Conservation (phyloP, 73 alveolate species). For the Paramecium primaurelia region DNA sequence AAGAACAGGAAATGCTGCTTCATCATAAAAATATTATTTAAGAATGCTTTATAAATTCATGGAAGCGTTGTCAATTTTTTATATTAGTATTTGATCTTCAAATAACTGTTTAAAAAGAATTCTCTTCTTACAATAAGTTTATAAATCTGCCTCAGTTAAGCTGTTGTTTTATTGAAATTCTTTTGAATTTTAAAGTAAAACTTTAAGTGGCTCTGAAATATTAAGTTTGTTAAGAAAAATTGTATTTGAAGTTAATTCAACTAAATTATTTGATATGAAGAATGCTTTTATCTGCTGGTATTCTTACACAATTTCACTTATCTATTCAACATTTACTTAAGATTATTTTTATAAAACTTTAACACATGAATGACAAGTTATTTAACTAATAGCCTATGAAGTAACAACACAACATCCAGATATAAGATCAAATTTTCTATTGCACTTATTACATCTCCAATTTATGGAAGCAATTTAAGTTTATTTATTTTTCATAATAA, state of each 20-base stretch:
- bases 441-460: neutral
- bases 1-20: neutral
- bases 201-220: neutral
- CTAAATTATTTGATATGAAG: neutral
- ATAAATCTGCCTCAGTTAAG: neutral
- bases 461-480: too few species aligned
- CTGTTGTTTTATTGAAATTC: neutral
- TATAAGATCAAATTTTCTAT: neutral
- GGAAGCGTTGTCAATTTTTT: neutral
- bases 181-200: neutral
- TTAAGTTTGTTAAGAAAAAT: neutral
- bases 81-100: neutral
- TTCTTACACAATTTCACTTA: neutral
- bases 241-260: neutral
- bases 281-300: neutral
- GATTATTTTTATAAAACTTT: neutral
- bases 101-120: neutral
- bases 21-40: neutral
- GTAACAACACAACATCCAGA: neutral
- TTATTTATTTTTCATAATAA: too few species aligned
- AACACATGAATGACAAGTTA: neutral
- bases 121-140: neutral
- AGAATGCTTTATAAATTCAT: neutral
- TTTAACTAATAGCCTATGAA: neutral
- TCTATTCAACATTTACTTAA: neutral